Evolutionary conservation across 768 basidiomycete genomes (phyloP).

Genomic region (Hortiboletus flavorubellus): DNA sequence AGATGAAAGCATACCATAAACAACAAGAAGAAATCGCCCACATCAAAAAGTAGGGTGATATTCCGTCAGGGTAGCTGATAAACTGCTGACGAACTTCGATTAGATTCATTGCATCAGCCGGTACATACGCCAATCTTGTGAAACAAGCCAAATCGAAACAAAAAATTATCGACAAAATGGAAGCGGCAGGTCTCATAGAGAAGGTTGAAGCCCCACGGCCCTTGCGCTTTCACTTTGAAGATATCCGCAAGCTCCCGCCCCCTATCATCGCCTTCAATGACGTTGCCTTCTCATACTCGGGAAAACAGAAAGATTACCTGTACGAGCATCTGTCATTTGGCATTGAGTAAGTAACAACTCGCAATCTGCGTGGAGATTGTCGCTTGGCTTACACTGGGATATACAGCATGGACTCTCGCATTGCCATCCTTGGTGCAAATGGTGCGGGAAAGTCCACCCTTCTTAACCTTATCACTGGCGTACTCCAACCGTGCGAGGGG

Average conservation of each 20-base stretch:
- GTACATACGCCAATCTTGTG: constrained; percentile 98
- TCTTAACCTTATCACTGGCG: constrained; percentile 84
- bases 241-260: constrained; percentile 88
- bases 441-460: constrained; percentile 94
- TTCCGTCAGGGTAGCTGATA: neutral
- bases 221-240: constrained; percentile 94
- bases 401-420: constrained; percentile 84
- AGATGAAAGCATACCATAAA: constrained; percentile 99
- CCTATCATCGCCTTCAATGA: constrained; percentile 96
- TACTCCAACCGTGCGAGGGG: constrained; percentile 76
- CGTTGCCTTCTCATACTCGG: constrained; percentile 95
- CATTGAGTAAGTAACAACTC: constrained; percentile 72
- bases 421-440: constrained; percentile 96
- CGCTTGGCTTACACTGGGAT: constrained; percentile 5
- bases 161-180: constrained; percentile 99
- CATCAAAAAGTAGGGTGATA: constrained; percentile 81
- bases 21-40: constrained; percentile 98
- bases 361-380: constrained; percentile 3
- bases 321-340: constrained; percentile 92
- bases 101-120: constrained; percentile 97
- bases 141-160: constrained; percentile 99
- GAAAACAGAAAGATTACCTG: constrained; percentile 81
- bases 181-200: constrained; percentile 95
- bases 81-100: constrained; percentile 5
- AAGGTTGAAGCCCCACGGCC: constrained; percentile 74